Conservation (phyloP, 163 green algal species). For the Chlamydomonas reinhardtii region DNA sequence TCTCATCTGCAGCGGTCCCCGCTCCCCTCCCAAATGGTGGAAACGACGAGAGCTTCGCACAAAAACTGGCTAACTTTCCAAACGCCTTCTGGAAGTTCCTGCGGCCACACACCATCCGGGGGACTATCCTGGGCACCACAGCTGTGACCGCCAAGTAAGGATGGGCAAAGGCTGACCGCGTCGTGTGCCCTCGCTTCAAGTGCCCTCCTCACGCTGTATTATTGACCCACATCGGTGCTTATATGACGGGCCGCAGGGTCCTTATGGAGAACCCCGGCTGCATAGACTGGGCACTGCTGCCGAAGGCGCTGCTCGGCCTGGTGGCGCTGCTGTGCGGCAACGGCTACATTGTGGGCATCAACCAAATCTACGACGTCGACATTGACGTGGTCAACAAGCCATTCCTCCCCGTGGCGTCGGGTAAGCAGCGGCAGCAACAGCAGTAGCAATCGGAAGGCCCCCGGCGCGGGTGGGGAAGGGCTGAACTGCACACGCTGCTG, state of each 20-base stretch:
- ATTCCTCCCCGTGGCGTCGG: conserved; percentile 95
- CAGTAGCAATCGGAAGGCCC: too few species aligned
- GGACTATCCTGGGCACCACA: conserved; percentile 86
- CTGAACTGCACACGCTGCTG: too few species aligned
- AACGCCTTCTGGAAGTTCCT: conserved; percentile 98
- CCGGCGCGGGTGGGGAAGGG: too few species aligned
- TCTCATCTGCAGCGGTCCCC: conserved; percentile 16
- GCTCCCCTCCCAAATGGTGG: conserved; percentile 8
- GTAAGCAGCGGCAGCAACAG: conserved; percentile 34
- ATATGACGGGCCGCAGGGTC: conserved; percentile 15
- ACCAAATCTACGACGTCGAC: conserved; percentile 98
- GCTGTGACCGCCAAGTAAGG: conserved; percentile 78
- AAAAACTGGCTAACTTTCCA: conserved; percentile 67
- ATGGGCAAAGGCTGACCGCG: neutral
- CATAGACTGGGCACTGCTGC: conserved; percentile 92
- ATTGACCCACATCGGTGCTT: neutral
- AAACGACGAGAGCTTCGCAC: neutral
- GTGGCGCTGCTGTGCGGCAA: conserved; percentile 95
- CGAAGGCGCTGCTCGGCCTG: conserved; percentile 87
- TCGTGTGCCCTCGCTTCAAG: neutral
- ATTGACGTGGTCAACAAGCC: conserved; percentile 99
- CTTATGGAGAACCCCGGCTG: conserved; percentile 65
- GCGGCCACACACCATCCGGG: conserved; percentile 95
- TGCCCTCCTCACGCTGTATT: too few species aligned
- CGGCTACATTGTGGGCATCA: conserved; percentile 99